Evolutionary conservation across 257 asterid genomes (phyloP).

Genomic region (Lantana camara): DNA sequence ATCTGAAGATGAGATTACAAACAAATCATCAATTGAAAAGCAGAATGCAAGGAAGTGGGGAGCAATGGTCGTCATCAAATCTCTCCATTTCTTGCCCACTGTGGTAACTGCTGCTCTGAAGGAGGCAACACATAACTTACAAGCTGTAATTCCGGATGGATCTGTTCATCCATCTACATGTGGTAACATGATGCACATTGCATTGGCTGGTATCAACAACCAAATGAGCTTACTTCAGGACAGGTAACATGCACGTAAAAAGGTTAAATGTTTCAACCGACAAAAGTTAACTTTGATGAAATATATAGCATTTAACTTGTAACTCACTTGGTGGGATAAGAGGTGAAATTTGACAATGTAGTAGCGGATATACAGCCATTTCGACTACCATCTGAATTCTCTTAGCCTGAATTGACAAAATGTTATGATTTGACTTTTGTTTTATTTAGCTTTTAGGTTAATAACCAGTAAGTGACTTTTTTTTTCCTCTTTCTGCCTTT

Average conservation of each 20-base stretch:
- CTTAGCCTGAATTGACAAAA: not conserved
- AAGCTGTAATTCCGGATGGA: conserved; percentile 36
- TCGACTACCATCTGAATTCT: conserved; percentile 1
- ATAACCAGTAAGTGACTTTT: not conserved
- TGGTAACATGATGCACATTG: conserved; percentile 95
- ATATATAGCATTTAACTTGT: not conserved
- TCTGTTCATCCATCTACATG: conserved; percentile 40
- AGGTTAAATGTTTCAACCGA: not conserved
- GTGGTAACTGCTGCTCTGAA: conserved; percentile 76
- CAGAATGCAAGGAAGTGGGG: conserved; percentile 84
- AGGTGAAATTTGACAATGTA: too few species aligned
- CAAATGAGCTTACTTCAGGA: conserved; percentile 97
- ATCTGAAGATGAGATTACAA: conserved; percentile 41
- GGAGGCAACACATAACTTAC: conserved; percentile 72
- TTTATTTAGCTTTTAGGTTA: not conserved
- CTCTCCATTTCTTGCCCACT: conserved; percentile 88
- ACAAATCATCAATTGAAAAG: conserved; percentile 50
- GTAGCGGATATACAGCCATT: conserved; percentile 18
- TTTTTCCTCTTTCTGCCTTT: conserved; percentile 18
- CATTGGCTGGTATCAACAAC: conserved; percentile 93
- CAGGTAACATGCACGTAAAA: conserved; percentile 52
- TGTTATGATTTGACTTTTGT: not conserved
- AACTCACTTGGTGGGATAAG: not conserved
- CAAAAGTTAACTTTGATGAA: not conserved
- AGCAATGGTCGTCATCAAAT: conserved; percentile 91